phyloP scores from a whole-genome alignment of 2,329 filamentous ascomycete species.

The Cladophialophora chaetospira region DNA sequence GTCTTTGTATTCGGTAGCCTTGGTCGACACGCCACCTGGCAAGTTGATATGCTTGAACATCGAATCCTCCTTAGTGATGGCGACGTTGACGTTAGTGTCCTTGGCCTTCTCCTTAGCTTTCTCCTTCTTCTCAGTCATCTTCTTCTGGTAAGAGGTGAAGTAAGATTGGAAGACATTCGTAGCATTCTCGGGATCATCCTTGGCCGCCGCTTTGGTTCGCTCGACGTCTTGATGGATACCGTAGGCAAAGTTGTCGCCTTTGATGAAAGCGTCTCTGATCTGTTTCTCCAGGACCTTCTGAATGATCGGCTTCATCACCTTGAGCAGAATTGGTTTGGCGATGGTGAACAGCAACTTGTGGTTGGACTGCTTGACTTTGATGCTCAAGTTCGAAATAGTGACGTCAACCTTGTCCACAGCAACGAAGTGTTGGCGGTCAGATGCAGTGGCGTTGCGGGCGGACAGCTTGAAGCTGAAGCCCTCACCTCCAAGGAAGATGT shows the following conservation, averaged over 20 bases:
- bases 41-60: constrained; percentile 88
- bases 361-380: constrained; percentile 92
- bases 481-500: constrained; percentile 82
- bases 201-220: constrained; percentile 66
- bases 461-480: constrained; percentile 92
- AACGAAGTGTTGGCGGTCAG: constrained; percentile 81
- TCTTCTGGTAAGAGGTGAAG: constrained; percentile 71
- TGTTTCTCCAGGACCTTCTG: constrained; percentile 87
- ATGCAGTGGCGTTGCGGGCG: constrained; percentile 75
- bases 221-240: constrained; percentile 82
- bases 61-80: constrained; percentile 83
- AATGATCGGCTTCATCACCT: constrained; percentile 77
- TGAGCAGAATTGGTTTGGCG: constrained; percentile 84
- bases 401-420: constrained; percentile 89
- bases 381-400: constrained; percentile 75
- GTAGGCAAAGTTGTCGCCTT: constrained; percentile 72
- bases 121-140: constrained; percentile 73
- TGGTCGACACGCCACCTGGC: constrained; percentile 84
- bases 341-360: constrained; percentile 88
- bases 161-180: constrained; percentile 89
- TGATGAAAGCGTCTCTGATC: constrained; percentile 78
- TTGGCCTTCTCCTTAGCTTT: constrained; percentile 65
- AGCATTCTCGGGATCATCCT: constrained; percentile 69
- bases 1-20: constrained; percentile 91
- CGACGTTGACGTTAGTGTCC: constrained; percentile 76